Evolutionary conservation across 768 basidiomycete genomes (phyloP).

Genomic region (Kockovaella imperatae): DNA sequence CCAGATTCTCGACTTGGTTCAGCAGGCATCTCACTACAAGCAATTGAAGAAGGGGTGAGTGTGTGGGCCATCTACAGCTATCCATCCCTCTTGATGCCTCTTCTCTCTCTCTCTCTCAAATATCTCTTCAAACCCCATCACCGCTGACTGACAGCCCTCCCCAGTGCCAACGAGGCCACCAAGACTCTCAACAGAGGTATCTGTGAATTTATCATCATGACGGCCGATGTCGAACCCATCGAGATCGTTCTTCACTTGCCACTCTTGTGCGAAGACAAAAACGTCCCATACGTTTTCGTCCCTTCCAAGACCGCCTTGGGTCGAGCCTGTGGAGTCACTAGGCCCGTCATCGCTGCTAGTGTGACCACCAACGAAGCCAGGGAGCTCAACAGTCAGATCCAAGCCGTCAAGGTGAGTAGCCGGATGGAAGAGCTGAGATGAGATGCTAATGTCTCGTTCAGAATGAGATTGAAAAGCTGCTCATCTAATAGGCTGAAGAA

Average conservation of each 20-base stretch:
- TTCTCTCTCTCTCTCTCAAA: neutral
- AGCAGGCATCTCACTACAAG: constrained; percentile 94
- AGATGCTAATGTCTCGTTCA: constrained; percentile 3
- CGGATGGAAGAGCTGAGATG: neutral
- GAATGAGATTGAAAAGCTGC: constrained; percentile 47
- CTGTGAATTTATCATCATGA: constrained; percentile 94
- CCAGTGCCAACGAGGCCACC: constrained; percentile 91
- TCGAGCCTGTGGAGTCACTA: constrained; percentile 87
- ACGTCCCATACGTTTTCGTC: constrained; percentile 92
- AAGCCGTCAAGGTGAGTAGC: constrained; percentile 60
- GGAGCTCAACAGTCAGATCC: constrained; percentile 83
- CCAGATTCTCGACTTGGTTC: constrained; percentile 89
- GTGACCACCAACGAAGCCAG: constrained; percentile 93
- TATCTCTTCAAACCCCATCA: neutral
- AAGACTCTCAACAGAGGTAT: constrained; percentile 98
- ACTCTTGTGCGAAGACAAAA: constrained; percentile 98
- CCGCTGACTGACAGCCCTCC: too few relatives aligned
- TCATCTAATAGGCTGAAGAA: too few relatives aligned
- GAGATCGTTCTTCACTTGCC: constrained; percentile 97
- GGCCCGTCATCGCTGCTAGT: constrained; percentile 90
- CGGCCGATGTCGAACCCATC: constrained; percentile 84
- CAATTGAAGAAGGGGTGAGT: constrained; percentile 78
- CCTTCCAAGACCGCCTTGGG: constrained; percentile 92
- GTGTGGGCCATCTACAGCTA: neutral
- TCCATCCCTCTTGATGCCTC: neutral